phyloP scores from a whole-genome alignment of 805 yeast genomes.

The Teunomyces gatunensis region DNA sequence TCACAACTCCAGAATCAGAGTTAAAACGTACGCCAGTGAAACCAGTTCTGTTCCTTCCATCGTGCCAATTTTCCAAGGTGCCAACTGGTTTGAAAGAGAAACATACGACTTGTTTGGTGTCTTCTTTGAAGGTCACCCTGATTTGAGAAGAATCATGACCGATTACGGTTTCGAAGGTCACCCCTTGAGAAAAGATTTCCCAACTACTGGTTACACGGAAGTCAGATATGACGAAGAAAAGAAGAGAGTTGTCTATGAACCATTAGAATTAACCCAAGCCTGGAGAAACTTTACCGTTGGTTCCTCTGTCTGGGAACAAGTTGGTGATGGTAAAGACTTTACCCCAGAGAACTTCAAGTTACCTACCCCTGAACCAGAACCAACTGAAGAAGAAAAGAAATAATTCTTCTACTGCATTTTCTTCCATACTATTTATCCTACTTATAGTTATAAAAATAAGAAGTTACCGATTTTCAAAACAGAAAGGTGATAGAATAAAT shows the following conservation, averaged over 20 bases:
- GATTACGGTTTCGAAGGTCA: constrained; percentile 93
- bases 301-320: constrained; percentile 88
- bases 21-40: constrained; percentile 85
- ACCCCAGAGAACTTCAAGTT: constrained; percentile 80
- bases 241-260: constrained; percentile 85
- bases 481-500: not conserved
- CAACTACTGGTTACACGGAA: constrained; percentile 88
- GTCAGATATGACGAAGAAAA: constrained; percentile 88
- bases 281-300: constrained; percentile 90
- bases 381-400: constrained; percentile 40
- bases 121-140: constrained; percentile 87
- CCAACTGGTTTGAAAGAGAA: constrained; percentile 90
- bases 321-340: constrained; percentile 80
- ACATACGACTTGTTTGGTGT: constrained; percentile 85
- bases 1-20: constrained; percentile 82
- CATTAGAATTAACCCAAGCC: constrained; percentile 87
- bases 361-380: constrained; percentile 80
- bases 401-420: constrained; percentile 14
- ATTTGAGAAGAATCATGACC: constrained; percentile 83
- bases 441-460: not conserved
- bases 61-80: constrained; percentile 70
- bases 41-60: constrained; percentile 77
- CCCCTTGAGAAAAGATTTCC: constrained; percentile 89
- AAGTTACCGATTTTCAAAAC: not conserved
- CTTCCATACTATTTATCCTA: constrained; percentile 4